phyloP scores from a whole-genome alignment of 2,329 filamentous ascomycete species.

The Ascochyta fabae region DNA sequence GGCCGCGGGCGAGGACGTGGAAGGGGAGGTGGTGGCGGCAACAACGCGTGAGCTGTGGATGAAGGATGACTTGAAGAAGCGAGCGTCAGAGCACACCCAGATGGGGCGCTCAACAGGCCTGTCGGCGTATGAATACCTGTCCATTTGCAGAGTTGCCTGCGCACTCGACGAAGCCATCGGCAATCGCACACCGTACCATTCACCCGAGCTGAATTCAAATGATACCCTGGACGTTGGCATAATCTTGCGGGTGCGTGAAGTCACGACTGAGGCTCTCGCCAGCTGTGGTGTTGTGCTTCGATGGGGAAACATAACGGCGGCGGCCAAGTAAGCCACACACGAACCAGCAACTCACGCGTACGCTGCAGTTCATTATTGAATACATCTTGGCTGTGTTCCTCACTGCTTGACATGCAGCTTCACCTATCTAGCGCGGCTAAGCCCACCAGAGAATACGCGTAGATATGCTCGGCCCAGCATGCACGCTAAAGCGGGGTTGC shows the following conservation, averaged over 20 bases:
- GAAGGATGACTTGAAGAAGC: background rate
- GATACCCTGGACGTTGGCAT: slow-evolving; percentile 1
- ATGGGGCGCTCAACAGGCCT: too few relatives aligned
- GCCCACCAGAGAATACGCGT: background rate
- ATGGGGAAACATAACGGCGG: background rate
- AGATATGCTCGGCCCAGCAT: background rate
- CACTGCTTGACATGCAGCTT: background rate
- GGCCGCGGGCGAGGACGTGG: slow-evolving; percentile 60
- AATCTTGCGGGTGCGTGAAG: background rate
- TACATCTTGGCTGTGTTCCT: too few relatives aligned
- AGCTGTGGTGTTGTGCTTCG: background rate
- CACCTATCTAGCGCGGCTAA: background rate
- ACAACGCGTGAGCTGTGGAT: slow-evolving; percentile 34
- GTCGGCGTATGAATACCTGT: too few relatives aligned
- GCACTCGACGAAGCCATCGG: background rate
- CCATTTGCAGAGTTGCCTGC: background rate
- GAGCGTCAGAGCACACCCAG: background rate
- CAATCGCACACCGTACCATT: background rate
- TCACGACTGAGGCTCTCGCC: background rate
- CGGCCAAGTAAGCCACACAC: background rate
- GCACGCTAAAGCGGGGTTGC: slow-evolving; percentile 16
- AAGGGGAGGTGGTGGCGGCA: slow-evolving; percentile 62
- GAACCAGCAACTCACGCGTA: too few relatives aligned
- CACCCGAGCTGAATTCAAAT: slow-evolving; percentile 6
- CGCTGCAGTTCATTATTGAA: too few relatives aligned